Conservation (phyloP, 73 alveolate species). For the Paramecium octaurelia region DNA sequence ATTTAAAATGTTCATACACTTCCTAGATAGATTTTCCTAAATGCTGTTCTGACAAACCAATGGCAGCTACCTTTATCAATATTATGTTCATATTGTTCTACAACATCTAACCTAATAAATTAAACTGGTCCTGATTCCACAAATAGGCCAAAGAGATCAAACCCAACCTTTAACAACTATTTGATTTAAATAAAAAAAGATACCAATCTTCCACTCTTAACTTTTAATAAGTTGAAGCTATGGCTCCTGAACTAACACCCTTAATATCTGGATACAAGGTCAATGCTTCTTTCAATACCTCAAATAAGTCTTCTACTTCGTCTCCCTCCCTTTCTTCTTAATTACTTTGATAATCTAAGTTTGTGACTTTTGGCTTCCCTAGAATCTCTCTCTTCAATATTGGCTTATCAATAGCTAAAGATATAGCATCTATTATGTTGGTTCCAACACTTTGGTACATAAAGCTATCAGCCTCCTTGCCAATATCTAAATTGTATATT, state of each 20-base stretch:
- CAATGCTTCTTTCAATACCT: constrained; percentile 84
- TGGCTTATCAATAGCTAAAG: constrained; percentile 91
- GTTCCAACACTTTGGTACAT: constrained; percentile 97
- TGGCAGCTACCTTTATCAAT: constrained; percentile 86
- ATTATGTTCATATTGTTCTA: constrained; percentile 87
- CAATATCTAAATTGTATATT: not conserved
- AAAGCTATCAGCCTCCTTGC: constrained; percentile 86
- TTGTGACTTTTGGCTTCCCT: constrained; percentile 47
- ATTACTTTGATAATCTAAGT: constrained; percentile 32
- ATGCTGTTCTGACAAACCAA: constrained; percentile 81
- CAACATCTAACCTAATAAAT: constrained; percentile 89
- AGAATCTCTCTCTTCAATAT: constrained; percentile 70
- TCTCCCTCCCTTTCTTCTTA: constrained; percentile 67
- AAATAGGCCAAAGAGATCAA: constrained; percentile 84
- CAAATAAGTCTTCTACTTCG: constrained; percentile 97
- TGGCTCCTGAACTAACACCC: constrained; percentile 97
- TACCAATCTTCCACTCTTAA: constrained; percentile 95
- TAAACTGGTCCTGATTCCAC: constrained; percentile 91
- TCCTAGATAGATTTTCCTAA: constrained; percentile 68
- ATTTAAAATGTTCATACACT: constrained; percentile 64
- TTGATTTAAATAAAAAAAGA: not conserved
- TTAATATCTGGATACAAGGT: constrained; percentile 79
- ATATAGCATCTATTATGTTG: constrained; percentile 85
- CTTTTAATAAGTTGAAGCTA: constrained; percentile 91
- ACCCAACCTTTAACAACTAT: constrained; percentile 85